Conservation (phyloP, 805 yeast genomes). For the Candida parachauliodes region DNA sequence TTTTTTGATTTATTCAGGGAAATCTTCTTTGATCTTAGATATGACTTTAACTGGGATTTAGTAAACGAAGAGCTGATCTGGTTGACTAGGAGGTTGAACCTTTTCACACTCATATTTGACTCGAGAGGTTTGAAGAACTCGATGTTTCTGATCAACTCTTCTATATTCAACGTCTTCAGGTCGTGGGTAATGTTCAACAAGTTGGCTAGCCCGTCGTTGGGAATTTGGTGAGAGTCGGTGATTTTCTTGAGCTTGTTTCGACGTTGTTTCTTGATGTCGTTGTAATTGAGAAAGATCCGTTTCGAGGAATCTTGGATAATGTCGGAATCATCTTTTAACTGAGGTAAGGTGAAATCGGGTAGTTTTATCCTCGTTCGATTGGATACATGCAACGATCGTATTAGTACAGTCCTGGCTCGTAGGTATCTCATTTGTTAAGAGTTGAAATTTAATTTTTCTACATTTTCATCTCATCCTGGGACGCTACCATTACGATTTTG, state of each 20-base stretch:
- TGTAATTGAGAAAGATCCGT: constrained; percentile 2
- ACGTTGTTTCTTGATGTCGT: not conserved
- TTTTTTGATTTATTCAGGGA: not conserved
- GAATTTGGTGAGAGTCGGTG: not conserved
- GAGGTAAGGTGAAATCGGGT: constrained; percentile 4
- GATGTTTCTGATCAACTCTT: constrained; percentile 8
- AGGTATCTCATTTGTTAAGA: no score
- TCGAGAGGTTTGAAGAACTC: constrained; percentile 12
- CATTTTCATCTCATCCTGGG: no score
- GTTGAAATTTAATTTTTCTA: no score
- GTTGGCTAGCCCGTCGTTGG: not conserved
- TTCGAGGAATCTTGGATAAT: constrained; percentile 1
- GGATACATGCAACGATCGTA: not conserved
- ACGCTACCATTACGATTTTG: no score
- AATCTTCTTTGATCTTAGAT: constrained; percentile 3
- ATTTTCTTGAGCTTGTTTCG: not conserved
- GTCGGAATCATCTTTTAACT: constrained; percentile 1
- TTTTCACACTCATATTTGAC: constrained; percentile 8
- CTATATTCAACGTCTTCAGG: not conserved
- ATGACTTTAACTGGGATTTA: constrained; percentile 12
- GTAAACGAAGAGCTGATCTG: constrained; percentile 13
- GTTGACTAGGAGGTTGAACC: constrained; percentile 9
- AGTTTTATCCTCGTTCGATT: not conserved
- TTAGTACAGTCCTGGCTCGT: not conserved
- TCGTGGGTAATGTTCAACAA: not conserved